A percentile compares a stretch with the other conserved stretches of the same genome.
These are phyloP conservation scores for Solanum chiquidenum DNA, from an alignment of 257 asterid species.

Conservation along the genomic window DNA sequence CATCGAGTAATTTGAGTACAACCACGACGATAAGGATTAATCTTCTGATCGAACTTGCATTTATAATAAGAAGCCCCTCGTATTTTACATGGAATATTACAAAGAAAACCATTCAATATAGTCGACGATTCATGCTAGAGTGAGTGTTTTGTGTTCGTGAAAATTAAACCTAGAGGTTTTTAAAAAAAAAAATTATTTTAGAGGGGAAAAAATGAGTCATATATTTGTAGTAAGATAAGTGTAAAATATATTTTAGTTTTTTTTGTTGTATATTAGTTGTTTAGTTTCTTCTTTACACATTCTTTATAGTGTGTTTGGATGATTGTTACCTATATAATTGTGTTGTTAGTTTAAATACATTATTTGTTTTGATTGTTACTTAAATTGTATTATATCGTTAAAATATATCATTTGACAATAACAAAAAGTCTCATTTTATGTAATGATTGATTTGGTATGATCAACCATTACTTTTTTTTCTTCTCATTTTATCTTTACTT, in stretches of 20 bases:
- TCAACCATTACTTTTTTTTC: neutral
- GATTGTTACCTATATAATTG: neutral
- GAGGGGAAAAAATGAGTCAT: neutral
- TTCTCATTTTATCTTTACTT: neutral
- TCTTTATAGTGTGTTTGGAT: neutral
- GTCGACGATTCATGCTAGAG: neutral
- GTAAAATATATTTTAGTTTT: neutral
- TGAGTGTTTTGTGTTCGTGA: neutral
- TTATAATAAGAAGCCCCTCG: conserved; percentile 45
- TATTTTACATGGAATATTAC: conserved; percentile 24
- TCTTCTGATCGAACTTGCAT: conserved; percentile 18
- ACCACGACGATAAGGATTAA: conserved; percentile 40
- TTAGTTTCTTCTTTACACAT: too few species aligned
- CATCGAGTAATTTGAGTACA: conserved; percentile 44
- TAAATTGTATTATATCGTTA: too few species aligned
- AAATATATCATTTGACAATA: neutral
- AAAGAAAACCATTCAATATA: neutral
- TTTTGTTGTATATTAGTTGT: neutral
- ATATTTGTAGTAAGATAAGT: neutral
- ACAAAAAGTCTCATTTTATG: neutral
- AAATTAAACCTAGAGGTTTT: neutral
- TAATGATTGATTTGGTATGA: neutral
- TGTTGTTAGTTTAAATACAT: neutral
- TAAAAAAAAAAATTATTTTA: too few species aligned
- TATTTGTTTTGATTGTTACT: too few species aligned